Base-by-base conservation (phyloP, 352 stramenopile species). In the Elongisporangium undulatum region DNA sequence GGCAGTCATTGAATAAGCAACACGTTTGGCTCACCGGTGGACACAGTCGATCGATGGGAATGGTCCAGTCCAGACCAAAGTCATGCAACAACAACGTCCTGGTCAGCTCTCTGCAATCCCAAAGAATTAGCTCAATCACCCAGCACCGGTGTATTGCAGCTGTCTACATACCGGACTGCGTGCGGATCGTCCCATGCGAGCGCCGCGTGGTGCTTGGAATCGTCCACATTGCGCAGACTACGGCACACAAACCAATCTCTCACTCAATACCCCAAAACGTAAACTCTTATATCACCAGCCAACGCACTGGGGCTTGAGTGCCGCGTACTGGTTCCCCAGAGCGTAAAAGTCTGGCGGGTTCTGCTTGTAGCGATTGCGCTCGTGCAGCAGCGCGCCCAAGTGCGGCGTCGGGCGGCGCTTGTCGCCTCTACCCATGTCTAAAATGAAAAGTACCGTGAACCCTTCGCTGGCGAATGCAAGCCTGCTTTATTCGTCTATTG, bases 11-110 rank as follows among this genome's bases (percentile, higher is more conserved):
- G 20, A 29, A 51, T 3, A 66, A 24, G 26, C 20, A 17, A 55
- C 41, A 49, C 45, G 38, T 15, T 61, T 21, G 21, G 59, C 90
- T 65, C 62, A 99, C 86, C 13, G 97, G 95, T 49, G 97, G 97
- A 73, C 94, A 99, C 22, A 99, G 69, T 13, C 87, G 83, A 62
- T 97, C 85, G 23, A 91, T 82, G 6, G 96, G 96, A 20, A 98
- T 90, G 17, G 85, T 80, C 75, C 94, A 97, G 29, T 97, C 63
- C 24, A 95, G 56, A 13, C 80, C 72, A 69, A 98, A 99, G 62
- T 98, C 87, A 38, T 93, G 75, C 50, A 90, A 67, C 19, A 99
- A 80, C 58, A 99, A 72, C 34, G 92, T 92, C 61, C 84, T 82
- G 2, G 97, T 98, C 49, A 99, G 76, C 58, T 97, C 87, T 56